Evolutionary conservation across 2,329 filamentous ascomycete genomes (phyloP).

Genomic region (Atkinsonella texensis): DNA sequence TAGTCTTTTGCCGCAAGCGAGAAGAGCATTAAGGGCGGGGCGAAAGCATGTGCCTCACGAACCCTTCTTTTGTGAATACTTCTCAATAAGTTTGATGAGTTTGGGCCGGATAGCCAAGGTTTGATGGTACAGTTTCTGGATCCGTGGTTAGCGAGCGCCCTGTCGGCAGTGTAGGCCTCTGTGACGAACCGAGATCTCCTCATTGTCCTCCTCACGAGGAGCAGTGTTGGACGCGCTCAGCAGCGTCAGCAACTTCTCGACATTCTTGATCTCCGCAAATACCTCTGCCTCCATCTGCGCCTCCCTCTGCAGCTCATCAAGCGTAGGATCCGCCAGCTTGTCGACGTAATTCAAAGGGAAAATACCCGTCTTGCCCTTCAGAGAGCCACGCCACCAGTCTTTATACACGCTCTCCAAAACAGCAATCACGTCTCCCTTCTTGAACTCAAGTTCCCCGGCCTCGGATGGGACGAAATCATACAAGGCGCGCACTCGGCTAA

Average conservation of each 20-base stretch:
- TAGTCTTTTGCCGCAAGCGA: not conserved
- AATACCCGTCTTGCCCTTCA: constrained; percentile 91
- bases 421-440: constrained; percentile 93
- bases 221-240: constrained; percentile 77
- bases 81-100: constrained; percentile 93
- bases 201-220: constrained; percentile 79
- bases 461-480: constrained; percentile 95
- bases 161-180: not conserved
- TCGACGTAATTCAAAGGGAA: constrained; percentile 98
- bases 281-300: constrained; percentile 81
- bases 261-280: constrained; percentile 52
- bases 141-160: constrained; percentile 17
- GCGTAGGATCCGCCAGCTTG: constrained; percentile 88
- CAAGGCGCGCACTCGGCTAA: constrained; percentile 83
- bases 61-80: constrained; percentile 99
- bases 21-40: not conserved
- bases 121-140: constrained; percentile 71
- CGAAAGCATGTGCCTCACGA: constrained; percentile 8
- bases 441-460: constrained; percentile 87
- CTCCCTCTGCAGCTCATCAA: constrained; percentile 86
- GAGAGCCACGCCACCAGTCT: constrained; percentile 97
- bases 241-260: constrained; percentile 66
- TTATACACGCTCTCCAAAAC: constrained; percentile 97
- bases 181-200: constrained; percentile 71
- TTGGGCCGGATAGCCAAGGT: constrained; percentile 92